phyloP scores from a whole-genome alignment of 768 basidiomycete species.

The Cystobasidium tubakii region DNA sequence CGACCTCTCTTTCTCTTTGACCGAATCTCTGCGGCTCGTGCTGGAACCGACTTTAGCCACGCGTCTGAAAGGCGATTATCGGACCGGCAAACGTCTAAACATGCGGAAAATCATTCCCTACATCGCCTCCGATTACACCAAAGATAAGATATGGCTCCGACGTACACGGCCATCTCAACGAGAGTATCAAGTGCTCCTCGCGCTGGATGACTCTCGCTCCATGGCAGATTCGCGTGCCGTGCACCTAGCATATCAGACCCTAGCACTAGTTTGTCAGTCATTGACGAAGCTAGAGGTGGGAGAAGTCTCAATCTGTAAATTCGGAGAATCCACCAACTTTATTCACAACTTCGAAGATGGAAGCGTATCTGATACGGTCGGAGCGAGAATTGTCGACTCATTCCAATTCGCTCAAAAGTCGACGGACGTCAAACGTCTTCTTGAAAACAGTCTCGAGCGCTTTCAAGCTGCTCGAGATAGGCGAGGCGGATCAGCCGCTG shows the following conservation, averaged over 20 bases:
- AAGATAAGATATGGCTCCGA: constrained; percentile 98
- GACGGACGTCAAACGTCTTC: constrained; percentile 75
- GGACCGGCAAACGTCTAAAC: constrained; percentile 92
- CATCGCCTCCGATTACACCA: constrained; percentile 97
- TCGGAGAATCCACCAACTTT: constrained; percentile 80
- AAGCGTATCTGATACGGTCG: constrained; percentile 67
- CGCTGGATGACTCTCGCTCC: constrained; percentile 90
- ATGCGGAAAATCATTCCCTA: constrained; percentile 99
- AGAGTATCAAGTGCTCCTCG: constrained; percentile 90
- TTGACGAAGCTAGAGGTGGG: constrained; percentile 87
- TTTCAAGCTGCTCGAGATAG: constrained; percentile 65
- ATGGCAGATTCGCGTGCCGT: constrained; percentile 91
- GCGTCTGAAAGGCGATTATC: constrained; percentile 89
- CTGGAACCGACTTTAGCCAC: constrained; percentile 91
- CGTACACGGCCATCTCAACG: constrained; percentile 86
- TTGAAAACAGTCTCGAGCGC: constrained; percentile 60
- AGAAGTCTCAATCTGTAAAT: constrained; percentile 84
- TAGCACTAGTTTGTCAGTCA: constrained; percentile 84
- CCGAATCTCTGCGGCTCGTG: constrained; percentile 93
- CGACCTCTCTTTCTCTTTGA: constrained; percentile 81
- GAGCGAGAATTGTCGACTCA: constrained; percentile 69
- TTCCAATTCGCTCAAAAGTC: constrained; percentile 85
- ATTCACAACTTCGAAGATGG: constrained; percentile 79
- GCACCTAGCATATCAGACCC: constrained; percentile 87
- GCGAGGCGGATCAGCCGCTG: constrained; percentile 58